A percentile compares a stretch with the other conserved stretches of the same genome.
phyloP scores from a whole-genome alignment of 371 early-diverging fungal genomes.

The Circinella minor region DNA sequence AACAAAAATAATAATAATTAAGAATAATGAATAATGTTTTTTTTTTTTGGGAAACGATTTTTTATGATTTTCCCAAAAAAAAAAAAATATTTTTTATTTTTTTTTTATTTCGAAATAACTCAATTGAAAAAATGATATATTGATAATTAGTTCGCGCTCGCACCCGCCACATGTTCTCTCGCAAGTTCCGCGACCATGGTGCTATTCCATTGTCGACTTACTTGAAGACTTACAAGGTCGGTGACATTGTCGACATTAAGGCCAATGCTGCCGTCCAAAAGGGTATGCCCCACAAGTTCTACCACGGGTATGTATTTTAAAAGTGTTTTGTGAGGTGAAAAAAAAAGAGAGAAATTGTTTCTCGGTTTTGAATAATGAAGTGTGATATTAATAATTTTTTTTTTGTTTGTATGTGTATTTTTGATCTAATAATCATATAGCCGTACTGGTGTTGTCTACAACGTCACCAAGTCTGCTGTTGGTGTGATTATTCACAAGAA shows the following conservation, averaged over 20 bases:
- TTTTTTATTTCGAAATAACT: too few relatives aligned
- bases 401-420: too few relatives aligned
- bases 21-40: slow-evolving; percentile 16
- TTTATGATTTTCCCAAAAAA: too few relatives aligned
- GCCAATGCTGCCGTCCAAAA: slow-evolving; percentile 93
- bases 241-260: slow-evolving; percentile 40
- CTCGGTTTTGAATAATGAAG: too few relatives aligned
- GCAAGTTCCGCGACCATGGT: slow-evolving; percentile 96
- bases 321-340: too few relatives aligned
- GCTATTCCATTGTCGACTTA: slow-evolving; percentile 95
- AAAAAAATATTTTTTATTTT: too few relatives aligned
- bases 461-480: slow-evolving; percentile 97
- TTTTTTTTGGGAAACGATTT: too few relatives aligned
- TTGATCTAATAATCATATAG: slow-evolving; percentile 37
- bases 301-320: slow-evolving; percentile 86
- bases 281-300: slow-evolving; percentile 99
- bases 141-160: slow-evolving; percentile 82
- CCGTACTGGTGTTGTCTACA: slow-evolving; percentile 98
- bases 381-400: too few relatives aligned
- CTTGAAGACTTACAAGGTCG: slow-evolving; percentile 95
- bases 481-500: slow-evolving; percentile 99
- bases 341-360: too few relatives aligned
- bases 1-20: neutral
- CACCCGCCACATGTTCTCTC: slow-evolving; percentile 98
- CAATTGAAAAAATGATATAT: too few relatives aligned